These are phyloP conservation scores for Rhynchospora breviuscula DNA, from an alignment of 176 grass and related monocot species.

Conservation along the genomic window DNA sequence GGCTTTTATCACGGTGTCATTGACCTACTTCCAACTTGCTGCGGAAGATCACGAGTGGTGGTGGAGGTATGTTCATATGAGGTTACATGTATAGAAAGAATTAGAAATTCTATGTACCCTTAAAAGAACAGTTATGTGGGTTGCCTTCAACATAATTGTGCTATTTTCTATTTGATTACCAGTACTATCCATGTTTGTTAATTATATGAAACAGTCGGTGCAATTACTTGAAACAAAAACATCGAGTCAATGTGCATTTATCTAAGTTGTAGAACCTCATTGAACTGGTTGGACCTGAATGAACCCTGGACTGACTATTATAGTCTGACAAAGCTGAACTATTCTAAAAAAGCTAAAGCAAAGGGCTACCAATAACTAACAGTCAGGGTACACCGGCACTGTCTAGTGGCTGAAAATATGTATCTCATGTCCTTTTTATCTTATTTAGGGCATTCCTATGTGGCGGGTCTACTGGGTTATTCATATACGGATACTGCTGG, in stretches of 20 bases:
- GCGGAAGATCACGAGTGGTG: constrained; percentile 96
- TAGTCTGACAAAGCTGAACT: background rate
- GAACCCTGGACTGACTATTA: background rate
- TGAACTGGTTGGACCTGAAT: background rate
- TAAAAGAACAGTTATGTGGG: background rate
- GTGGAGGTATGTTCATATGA: constrained; percentile 75
- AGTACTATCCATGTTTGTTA: background rate
- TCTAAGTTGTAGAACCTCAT: background rate
- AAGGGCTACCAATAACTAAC: background rate
- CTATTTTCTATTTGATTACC: background rate
- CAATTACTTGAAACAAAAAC: background rate
- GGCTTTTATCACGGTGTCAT: constrained; percentile 83
- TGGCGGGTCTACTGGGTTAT: constrained; percentile 86
- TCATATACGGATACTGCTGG: constrained; percentile 89
- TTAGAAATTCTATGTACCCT: background rate
- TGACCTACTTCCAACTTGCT: constrained; percentile 93
- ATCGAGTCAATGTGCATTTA: background rate
- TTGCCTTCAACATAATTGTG: background rate
- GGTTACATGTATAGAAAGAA: background rate
- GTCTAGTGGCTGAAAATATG: background rate
- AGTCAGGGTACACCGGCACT: background rate
- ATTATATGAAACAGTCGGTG: background rate
- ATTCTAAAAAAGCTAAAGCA: background rate
- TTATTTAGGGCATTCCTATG: constrained; percentile 66
- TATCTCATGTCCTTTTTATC: background rate